A percentile compares a stretch with the other conserved stretches of the same genome.
phyloP scores from a whole-genome alignment of 2,329 filamentous ascomycete genomes.

The Fusarium staphyleae region DNA sequence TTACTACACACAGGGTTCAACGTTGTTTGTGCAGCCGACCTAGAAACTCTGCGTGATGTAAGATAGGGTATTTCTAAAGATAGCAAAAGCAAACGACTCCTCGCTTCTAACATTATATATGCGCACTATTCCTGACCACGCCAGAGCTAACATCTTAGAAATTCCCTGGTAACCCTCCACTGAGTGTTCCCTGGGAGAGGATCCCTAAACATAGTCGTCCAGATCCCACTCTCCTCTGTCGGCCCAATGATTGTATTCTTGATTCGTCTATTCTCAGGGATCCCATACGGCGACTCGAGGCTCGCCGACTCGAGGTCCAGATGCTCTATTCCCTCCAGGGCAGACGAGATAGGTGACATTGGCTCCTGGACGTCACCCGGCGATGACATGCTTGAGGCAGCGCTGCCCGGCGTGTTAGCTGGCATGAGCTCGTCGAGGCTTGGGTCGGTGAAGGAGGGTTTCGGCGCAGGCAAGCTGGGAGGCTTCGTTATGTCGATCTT shows the following conservation, averaged over 20 bases:
- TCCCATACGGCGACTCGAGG: conserved; percentile 41
- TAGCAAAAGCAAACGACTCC: neutral
- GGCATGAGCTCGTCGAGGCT: conserved; percentile 4
- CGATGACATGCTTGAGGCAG: conserved; percentile 2
- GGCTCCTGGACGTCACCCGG: conserved; percentile 10
- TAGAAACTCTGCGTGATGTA: no score
- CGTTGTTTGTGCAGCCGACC: no score
- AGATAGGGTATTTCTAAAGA: no score
- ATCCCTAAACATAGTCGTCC: conserved; percentile 42
- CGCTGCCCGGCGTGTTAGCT: neutral
- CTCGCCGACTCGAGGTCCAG: conserved; percentile 17
- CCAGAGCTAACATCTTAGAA: conserved; percentile 27
- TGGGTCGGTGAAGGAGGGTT: conserved; percentile 28
- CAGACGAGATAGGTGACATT: conserved; percentile 17
- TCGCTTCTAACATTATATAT: neutral
- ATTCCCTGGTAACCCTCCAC: conserved; percentile 44
- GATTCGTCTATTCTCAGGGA: conserved; percentile 39
- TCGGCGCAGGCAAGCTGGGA: conserved; percentile 13
- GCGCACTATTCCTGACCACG: neutral
- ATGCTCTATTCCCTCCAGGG: conserved; percentile 28
- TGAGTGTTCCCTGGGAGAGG: conserved; percentile 33
- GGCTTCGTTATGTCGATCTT: conserved; percentile 18
- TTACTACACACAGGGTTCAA: no score
- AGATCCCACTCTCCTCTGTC: conserved; percentile 36
- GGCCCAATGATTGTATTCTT: conserved; percentile 44